Base-by-base conservation (phyloP, 495 filamentous ascomycete species). In the Melanomma pulvis-pyrius region DNA sequence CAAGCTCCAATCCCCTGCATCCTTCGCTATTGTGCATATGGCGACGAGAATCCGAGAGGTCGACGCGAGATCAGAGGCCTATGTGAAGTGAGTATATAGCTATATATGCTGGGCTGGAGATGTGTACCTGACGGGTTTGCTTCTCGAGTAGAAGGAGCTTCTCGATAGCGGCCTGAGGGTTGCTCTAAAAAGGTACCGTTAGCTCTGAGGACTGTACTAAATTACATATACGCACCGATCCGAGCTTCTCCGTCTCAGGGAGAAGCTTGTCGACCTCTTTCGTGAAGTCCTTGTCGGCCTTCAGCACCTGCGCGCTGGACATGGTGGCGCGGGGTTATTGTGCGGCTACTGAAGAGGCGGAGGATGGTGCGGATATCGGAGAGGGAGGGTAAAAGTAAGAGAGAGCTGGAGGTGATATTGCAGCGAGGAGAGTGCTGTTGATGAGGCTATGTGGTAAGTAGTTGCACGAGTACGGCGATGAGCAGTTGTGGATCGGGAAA, bases 1-100 rank as follows among this genome's bases (percentile, higher is more conserved):
- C 66, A 98, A 79, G 69, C 83, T 84, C 94, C 94, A 98, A 73
- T 98, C 91, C 65, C 88, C 89, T 59, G 90, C 84, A 76, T 96
- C 84, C 80, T 96, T 97, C 82, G 92, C 92, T 80, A 98, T 86
- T 70, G 91, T 96, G 79, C 97, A 90, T 75, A 97, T 93, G 51
- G 86, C 81, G 75, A 96, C 80, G 61, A 98, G 82, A 59, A 96
- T 80, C 72, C 93, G 88, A 52, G 92, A 96, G 68, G 96, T 97
- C 15, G 94, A 96, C 46, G 94, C 88, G 52, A 98, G 86, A 79
- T 98, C 94, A 59, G 93, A 96, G 24, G 93, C 90, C 93, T 71
- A 19, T 44, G 58, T 50, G 36, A 64, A 30, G 39, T 30, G 11
- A 61, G 25, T 22, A 28, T 22, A 30, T 0, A 22, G 9, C 29